A percentile compares a stretch with the other conserved stretches of the same genome.
These are phyloP conservation scores for Coemansia sp. DNA, from an alignment of 192 early-diverging fungal species.

Conservation along the genomic window DNA sequence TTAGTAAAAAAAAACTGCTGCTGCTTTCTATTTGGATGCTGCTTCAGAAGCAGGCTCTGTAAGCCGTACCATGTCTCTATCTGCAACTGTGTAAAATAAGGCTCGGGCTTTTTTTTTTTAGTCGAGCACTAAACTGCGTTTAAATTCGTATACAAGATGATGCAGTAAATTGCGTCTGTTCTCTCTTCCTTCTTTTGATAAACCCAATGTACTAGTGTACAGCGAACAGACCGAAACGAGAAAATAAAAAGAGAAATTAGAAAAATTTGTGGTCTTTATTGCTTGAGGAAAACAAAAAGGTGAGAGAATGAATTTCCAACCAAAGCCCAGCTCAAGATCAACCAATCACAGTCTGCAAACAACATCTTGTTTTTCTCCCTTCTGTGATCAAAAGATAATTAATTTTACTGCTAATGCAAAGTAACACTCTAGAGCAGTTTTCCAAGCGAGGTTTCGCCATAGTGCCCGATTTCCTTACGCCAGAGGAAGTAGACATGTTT, in stretches of 20 bases:
- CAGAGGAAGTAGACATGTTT: constrained; percentile 17
- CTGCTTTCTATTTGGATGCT: neutral
- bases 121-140: no score
- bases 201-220: no score
- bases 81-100: no score
- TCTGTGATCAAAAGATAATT: no score
- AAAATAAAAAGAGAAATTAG: neutral
- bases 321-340: neutral
- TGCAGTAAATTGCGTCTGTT: neutral
- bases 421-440: constrained; percentile 13
- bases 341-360: constrained; percentile 48
- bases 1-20: neutral
- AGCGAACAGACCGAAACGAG: neutral
- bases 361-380: neutral
- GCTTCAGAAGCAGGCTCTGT: no score
- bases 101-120: no score
- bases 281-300: no score
- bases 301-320: no score
- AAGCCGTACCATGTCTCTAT: no score
- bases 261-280: no score
- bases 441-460: constrained; percentile 27
- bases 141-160: neutral
- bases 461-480: constrained; percentile 26
- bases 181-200: neutral
- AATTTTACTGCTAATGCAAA: no score